A percentile compares a stretch with the other conserved stretches of the same genome.
Evolutionary conservation across 768 basidiomycete species (phyloP).

Genomic region (Collybiopsis luxurians): DNA sequence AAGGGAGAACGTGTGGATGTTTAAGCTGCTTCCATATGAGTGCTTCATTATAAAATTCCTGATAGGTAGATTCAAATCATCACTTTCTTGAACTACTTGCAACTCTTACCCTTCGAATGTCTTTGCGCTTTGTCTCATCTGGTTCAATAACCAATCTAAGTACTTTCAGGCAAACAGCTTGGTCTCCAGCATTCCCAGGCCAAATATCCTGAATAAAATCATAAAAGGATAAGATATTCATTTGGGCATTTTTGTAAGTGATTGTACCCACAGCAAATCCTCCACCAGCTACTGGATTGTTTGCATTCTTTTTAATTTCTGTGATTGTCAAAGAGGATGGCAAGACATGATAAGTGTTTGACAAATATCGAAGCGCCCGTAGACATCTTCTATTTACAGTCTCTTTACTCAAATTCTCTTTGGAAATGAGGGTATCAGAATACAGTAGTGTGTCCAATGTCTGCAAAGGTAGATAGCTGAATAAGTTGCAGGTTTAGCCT

Average conservation of each 20-base stretch:
- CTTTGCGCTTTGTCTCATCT: neutral
- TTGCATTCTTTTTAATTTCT: constrained; percentile 8
- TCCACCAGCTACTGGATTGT: constrained; percentile 18
- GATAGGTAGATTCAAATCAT: neutral
- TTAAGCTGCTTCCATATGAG: constrained; percentile 19
- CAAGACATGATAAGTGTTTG: constrained; percentile 7
- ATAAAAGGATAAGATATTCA: neutral
- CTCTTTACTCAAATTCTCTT: no score
- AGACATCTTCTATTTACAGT: neutral
- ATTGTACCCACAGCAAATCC: constrained; percentile 26
- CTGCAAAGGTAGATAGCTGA: no score
- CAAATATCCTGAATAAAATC: constrained; percentile 2
- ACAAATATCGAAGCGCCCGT: neutral
- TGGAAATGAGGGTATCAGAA: no score
- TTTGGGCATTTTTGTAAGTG: no score
- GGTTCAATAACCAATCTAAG: neutral
- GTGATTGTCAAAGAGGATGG: constrained; percentile 22
- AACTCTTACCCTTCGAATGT: neutral
- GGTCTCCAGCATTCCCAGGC: neutral
- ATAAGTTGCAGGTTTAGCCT: no score
- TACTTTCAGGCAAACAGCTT: constrained; percentile 6
- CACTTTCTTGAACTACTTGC: neutral
- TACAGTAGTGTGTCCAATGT: no score
- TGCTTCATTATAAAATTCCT: constrained; percentile 19
- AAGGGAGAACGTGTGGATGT: neutral